Base-by-base conservation (phyloP, 176 grass and related monocot genomes). In the Triticum timopheevii region DNA sequence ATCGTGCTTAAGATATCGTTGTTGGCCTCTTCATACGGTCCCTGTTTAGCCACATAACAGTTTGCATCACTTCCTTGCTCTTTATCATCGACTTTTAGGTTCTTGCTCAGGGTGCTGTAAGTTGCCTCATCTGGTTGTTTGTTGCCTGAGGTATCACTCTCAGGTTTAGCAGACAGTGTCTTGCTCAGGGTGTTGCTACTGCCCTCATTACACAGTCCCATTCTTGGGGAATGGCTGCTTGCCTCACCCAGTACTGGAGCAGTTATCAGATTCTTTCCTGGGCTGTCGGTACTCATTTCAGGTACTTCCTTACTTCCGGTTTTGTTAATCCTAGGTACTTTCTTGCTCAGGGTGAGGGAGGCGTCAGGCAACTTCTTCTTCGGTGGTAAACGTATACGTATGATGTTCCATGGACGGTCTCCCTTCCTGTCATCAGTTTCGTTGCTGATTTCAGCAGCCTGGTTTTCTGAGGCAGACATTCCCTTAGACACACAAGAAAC, bases 401-500 rank as follows among this genome's bases (percentile, higher is more conserved):
- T 65, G 82, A 44, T 90, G 13, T 65, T 78, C 27, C 80, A 50
- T 3, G 58, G 59, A 79, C 33, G 56, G 27, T 44, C 79, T 61
- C 50, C 49, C 78, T 73, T 79, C n/a, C 0, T 82, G 73, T 30
- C 40, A 86, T 40, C 28, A 63, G 42, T 31, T 33, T 15, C 80
- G 42, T 79, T 86, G 73, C 23, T 65, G 65, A 24, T 59, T 73
- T 90, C 73, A 83, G 33, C 50, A 70, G 52, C 79, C 84, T 86
- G 72, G n/a, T 65, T 86, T 70, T 63, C 40, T 13, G 54, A 78
- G 65, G 79, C 30, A 86, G 39, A 71, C 79, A 82, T 90, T 78
- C 77, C 39, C 33, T 82, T 38, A 28, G 23, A 42, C 72, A 42
- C 11, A 64, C 35, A 78, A 71, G 11, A 82, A 54, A 54, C 39